Evolutionary conservation across 108 stramenopile species (phyloP).

Genomic region (Fistulifera pelliculosa): DNA sequence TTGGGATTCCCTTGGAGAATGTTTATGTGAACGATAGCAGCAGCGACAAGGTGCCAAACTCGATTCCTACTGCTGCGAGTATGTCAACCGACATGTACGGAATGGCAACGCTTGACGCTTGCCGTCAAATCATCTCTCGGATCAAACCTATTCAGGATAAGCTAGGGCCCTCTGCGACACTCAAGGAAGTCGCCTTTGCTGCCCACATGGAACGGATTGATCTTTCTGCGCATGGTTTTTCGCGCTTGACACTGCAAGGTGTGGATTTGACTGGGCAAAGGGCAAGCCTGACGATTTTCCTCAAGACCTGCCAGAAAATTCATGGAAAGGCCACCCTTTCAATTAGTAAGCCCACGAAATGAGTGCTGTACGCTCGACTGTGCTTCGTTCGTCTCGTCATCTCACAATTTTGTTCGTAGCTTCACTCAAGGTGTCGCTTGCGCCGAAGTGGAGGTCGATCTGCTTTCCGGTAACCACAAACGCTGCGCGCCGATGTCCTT

Average conservation of each 20-base stretch:
- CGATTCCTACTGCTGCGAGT: conserved; percentile 84
- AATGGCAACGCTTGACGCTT: conserved; percentile 94
- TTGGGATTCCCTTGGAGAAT: conserved; percentile 78
- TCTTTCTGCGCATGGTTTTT: conserved; percentile 92
- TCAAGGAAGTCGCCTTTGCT: conserved; percentile 62
- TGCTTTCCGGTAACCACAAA: conserved; percentile 83
- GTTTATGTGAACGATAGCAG: conserved; percentile 91
- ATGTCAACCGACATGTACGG: conserved; percentile 92
- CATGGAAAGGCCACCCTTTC: conserved; percentile 86
- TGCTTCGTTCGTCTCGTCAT: no score
- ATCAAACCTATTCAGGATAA: conserved; percentile 74
- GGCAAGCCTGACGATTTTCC: conserved; percentile 56
- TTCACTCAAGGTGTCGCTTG: conserved; percentile 90
- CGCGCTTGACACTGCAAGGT: conserved; percentile 54
- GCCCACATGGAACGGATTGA: conserved; percentile 83
- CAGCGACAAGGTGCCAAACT: conserved; percentile 87
- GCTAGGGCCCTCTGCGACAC: conserved; percentile 50
- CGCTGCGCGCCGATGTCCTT: conserved; percentile 73
- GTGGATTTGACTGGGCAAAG: conserved; percentile 79
- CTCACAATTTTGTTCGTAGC: conserved; percentile 8
- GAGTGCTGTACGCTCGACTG: neutral
- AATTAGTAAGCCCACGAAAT: conserved; percentile 37
- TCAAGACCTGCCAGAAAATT: conserved; percentile 69
- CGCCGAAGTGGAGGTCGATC: conserved; percentile 88
- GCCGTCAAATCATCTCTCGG: conserved; percentile 75